Evolutionary conservation across 345 rosid species (phyloP).

Genomic region (Heritiera littoralis): DNA sequence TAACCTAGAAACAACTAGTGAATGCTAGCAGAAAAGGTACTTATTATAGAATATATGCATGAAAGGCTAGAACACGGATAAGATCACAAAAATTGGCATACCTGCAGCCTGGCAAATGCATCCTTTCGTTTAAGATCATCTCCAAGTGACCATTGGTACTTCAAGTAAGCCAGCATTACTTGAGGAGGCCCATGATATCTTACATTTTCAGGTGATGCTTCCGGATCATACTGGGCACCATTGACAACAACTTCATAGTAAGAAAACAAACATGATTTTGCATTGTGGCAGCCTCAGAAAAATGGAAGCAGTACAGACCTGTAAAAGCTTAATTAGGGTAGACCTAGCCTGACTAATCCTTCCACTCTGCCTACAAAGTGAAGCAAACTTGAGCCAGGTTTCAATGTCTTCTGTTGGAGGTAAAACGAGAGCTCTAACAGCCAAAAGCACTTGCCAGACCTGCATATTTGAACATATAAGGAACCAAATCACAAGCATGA

Average conservation of each 20-base stretch:
- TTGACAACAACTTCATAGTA: constrained; percentile 19
- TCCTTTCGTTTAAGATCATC: constrained; percentile 93
- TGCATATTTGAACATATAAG: constrained; percentile 32
- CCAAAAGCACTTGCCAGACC: constrained; percentile 96
- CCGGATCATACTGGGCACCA: constrained; percentile 81
- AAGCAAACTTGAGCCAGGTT: constrained; percentile 94
- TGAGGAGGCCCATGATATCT: constrained; percentile 91
- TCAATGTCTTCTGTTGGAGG: constrained; percentile 95
- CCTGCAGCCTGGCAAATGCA: constrained; percentile 88
- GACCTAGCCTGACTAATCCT: constrained; percentile 97
- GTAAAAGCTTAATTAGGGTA: constrained; percentile 84
- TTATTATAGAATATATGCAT: background rate
- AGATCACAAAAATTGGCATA: constrained; percentile 28
- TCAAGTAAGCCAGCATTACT: constrained; percentile 91
- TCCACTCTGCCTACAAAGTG: constrained; percentile 85
- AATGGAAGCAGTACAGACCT: constrained; percentile 45
- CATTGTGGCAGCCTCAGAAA: constrained; percentile 35
- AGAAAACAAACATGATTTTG: constrained; percentile 15
- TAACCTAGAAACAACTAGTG: constrained; percentile 14
- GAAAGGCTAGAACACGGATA: background rate
- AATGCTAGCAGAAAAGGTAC: constrained; percentile 17
- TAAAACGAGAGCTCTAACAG: constrained; percentile 88
- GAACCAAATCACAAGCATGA: background rate
- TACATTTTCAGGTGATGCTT: constrained; percentile 65
- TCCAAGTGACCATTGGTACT: constrained; percentile 98